Percentiles rank a stretch among this genome's conserved stretches.
Conservation (phyloP, 2,329 filamentous ascomycete species). For the Raffaelea ambrosiae region DNA sequence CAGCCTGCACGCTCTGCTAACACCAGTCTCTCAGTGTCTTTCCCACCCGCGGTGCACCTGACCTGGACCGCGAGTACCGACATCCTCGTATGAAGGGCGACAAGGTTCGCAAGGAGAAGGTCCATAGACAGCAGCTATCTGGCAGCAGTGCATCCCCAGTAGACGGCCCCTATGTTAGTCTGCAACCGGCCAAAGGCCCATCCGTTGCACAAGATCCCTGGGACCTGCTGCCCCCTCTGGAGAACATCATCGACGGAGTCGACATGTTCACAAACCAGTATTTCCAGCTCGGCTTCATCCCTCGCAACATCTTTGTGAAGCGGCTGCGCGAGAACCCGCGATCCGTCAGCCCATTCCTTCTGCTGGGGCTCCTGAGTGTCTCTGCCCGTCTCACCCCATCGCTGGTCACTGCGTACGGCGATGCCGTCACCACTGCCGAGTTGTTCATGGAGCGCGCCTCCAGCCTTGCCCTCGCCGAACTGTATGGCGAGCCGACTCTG, state of each 20-base stretch:
- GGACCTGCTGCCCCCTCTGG: constrained; percentile 39
- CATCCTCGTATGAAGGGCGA: constrained; percentile 44
- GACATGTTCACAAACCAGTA: constrained; percentile 45
- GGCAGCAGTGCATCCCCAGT: neutral
- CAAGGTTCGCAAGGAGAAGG: constrained; percentile 27
- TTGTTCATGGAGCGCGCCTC: constrained; percentile 44
- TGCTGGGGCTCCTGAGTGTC: constrained; percentile 47
- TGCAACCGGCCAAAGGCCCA: neutral
- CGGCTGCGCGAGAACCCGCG: constrained; percentile 36
- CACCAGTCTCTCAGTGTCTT: constrained; percentile 31
- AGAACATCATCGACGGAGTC: constrained; percentile 42
- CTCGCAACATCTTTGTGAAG: constrained; percentile 40
- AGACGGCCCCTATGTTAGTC: too few relatives aligned
- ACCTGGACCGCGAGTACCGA: constrained; percentile 46
- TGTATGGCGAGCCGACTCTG: constrained; percentile 44
- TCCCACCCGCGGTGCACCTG: constrained; percentile 42
- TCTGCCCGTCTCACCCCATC: constrained; percentile 45
- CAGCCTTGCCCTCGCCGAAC: constrained; percentile 35
- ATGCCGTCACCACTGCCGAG: constrained; percentile 42
- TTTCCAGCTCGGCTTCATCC: constrained; percentile 52
- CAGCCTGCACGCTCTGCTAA: neutral
- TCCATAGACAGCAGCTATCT: neutral
- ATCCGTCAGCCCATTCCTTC: constrained; percentile 45
- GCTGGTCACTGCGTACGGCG: constrained; percentile 38
- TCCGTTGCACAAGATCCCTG: constrained; percentile 30